Percentiles rank a stretch among this genome's conserved stretches.
phyloP scores from a whole-genome alignment of 371 early-diverging fungal species.

The Rhizopus arrhizus region DNA sequence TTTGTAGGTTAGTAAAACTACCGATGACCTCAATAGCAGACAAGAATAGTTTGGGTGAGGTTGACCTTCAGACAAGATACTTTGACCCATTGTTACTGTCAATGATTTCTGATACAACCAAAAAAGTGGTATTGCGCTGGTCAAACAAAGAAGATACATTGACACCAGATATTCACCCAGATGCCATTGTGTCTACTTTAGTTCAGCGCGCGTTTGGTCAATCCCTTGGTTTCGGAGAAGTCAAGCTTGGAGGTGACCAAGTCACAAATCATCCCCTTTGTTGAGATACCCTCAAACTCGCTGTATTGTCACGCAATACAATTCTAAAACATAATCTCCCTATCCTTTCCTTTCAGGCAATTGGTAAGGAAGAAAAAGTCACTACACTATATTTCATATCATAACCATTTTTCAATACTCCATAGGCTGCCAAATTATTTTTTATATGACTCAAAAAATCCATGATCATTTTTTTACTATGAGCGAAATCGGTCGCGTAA shows the following conservation, averaged over 20 bases:
- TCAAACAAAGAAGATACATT: not conserved
- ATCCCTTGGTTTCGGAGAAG: conserved; percentile 35
- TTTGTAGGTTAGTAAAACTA: conserved; percentile 4
- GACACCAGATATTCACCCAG: conserved; percentile 26
- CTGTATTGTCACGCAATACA: conserved; percentile 8
- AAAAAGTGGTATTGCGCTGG: not conserved
- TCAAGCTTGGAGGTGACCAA: conserved; percentile 31
- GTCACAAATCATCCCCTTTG: conserved; percentile 37
- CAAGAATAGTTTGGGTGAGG: conserved; percentile 7
- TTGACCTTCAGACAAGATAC: conserved; percentile 4
- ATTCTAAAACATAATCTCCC: conserved; percentile 11
- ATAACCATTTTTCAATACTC: conserved; percentile 17
- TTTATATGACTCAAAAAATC: conserved; percentile 34
- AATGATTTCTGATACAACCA: conserved; percentile 1
- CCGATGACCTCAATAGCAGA: conserved; percentile 3
- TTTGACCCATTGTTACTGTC: not conserved
- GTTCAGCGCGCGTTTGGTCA: conserved; percentile 33
- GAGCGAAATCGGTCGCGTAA: conserved; percentile 13
- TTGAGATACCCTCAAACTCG: conserved; percentile 22
- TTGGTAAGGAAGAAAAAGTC: conserved; percentile 22
- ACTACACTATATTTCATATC: conserved; percentile 11
- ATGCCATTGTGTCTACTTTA: conserved; percentile 32
- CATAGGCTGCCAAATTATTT: conserved; percentile 7
- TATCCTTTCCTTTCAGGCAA: conserved; percentile 19
- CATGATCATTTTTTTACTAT: conserved; percentile 28